phyloP scores from a whole-genome alignment of 192 early-diverging fungal genomes.

The Coemansia sp. region DNA sequence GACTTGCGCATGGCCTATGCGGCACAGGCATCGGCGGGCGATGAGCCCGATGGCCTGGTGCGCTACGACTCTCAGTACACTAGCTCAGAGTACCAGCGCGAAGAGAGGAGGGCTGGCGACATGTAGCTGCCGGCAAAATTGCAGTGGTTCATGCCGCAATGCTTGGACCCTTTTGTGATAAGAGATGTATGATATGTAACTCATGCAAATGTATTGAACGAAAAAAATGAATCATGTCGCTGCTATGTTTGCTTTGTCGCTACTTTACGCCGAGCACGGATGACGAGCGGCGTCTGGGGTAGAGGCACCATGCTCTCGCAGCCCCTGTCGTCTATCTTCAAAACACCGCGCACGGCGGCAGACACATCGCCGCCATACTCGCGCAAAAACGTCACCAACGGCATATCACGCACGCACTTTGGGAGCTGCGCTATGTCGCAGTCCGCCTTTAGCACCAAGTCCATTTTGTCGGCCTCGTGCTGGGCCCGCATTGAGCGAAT shows the following conservation, averaged over 20 bases:
- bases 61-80: conserved; percentile 39
- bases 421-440: conserved; percentile 50
- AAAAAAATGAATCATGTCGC: background rate
- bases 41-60: background rate
- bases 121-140: background rate
- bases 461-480: conserved; percentile 41
- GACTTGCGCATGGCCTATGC: conserved; percentile 19
- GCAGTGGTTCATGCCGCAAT: background rate
- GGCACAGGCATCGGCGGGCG: background rate
- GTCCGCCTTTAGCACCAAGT: conserved; percentile 42
- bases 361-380: conserved; percentile 45
- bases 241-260: conserved; percentile 10
- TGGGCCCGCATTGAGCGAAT: conserved; percentile 47
- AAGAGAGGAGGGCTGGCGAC: conserved; percentile 22
- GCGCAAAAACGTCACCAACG: conserved; percentile 34
- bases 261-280: conserved; percentile 32
- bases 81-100: conserved; percentile 42
- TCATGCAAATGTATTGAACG: background rate
- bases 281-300: conserved; percentile 35
- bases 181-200: background rate
- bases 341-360: conserved; percentile 32
- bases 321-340: conserved; percentile 19
- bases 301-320: conserved; percentile 11
- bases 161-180: too few species aligned
- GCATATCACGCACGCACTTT: conserved; percentile 45